Conservation (phyloP, 306 rosid species). For the Vachellia collinsii region DNA sequence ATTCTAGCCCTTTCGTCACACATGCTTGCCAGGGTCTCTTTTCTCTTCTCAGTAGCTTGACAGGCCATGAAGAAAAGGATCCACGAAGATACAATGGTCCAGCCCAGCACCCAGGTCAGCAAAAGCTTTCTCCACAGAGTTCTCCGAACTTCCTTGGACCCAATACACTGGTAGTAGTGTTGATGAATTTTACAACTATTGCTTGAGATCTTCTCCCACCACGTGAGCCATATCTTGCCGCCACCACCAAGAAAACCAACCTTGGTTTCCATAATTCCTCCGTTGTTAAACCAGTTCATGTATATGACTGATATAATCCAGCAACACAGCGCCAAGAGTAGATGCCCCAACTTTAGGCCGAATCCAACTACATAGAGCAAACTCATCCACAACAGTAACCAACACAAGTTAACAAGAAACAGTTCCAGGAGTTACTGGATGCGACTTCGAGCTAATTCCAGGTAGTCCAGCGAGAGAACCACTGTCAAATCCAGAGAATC, state of each 20-base stretch:
- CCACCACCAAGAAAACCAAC: conserved; percentile 52
- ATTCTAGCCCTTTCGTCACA: conserved; percentile 97
- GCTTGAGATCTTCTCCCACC: conserved; percentile 69
- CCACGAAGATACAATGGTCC: conserved; percentile 60
- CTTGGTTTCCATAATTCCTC: conserved; percentile 65
- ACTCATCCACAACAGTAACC: conserved; percentile 78
- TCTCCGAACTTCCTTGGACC: conserved; percentile 55
- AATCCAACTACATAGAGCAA: conserved; percentile 80
- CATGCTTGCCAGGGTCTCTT: conserved; percentile 84
- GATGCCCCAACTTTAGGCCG: conserved; percentile 83
- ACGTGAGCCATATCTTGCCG: conserved; percentile 63
- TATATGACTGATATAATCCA: conserved; percentile 71
- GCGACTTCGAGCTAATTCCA: conserved; percentile 50
- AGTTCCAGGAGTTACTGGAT: conserved; percentile 55
- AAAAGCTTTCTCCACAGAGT: conserved; percentile 66
- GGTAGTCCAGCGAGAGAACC: conserved; percentile 42
- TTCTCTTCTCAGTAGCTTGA: conserved; percentile 81
- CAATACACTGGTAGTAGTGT: conserved; percentile 58
- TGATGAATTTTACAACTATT: conserved; percentile 50
- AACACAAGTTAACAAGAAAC: conserved; percentile 53
- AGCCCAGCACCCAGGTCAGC: conserved; percentile 64
- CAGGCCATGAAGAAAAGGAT: conserved; percentile 66
- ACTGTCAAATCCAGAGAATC: conserved; percentile 69
- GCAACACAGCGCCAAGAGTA: conserved; percentile 73
- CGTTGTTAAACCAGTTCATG: conserved; percentile 66